Evolutionary conservation across 1,284 basidiomycete species (phyloP).

Genomic region (Heterobasidion parviporum): DNA sequence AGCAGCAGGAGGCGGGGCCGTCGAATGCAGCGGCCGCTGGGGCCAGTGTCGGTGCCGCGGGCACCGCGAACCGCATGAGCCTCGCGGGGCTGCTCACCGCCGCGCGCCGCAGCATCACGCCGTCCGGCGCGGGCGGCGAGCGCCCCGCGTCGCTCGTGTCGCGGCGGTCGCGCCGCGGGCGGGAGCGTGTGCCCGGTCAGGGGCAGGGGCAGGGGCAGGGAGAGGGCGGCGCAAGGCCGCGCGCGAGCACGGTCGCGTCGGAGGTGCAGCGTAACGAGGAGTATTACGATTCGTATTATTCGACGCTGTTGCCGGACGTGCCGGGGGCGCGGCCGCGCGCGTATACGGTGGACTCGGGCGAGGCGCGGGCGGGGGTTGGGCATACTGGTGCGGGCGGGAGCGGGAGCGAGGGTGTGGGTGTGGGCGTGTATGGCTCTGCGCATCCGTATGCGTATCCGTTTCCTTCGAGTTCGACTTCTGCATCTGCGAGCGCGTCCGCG

Average conservation of each 20-base stretch:
- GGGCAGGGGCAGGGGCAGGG: background rate
- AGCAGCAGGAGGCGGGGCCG: no score
- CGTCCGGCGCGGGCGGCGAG: background rate
- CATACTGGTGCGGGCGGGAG: background rate
- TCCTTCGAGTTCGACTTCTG: slow-evolving; percentile 16
- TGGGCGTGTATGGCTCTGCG: background rate
- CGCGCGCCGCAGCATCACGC: background rate
- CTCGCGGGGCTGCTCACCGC: background rate
- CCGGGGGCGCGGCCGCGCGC: slow-evolving; percentile 7
- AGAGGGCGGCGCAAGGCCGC: background rate
- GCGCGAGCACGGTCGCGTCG: background rate
- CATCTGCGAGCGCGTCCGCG: slow-evolving; percentile 1
- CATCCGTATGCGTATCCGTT: slow-evolving; percentile 47
- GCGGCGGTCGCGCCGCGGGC: background rate
- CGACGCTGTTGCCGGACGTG: slow-evolving; percentile 15
- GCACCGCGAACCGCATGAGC: slow-evolving; percentile 1
- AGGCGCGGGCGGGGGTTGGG: background rate
- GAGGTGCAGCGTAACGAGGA: slow-evolving; percentile 20
- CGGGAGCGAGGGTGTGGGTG: background rate
- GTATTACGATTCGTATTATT: slow-evolving; percentile 36
- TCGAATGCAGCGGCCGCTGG: no score
- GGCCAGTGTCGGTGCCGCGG: background rate
- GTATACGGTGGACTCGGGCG: background rate
- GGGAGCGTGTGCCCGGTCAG: background rate
- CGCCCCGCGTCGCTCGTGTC: background rate